These are phyloP conservation scores for Aquilaria malaccensis DNA, from an alignment of 345 rosid species.

Conservation along the genomic window DNA sequence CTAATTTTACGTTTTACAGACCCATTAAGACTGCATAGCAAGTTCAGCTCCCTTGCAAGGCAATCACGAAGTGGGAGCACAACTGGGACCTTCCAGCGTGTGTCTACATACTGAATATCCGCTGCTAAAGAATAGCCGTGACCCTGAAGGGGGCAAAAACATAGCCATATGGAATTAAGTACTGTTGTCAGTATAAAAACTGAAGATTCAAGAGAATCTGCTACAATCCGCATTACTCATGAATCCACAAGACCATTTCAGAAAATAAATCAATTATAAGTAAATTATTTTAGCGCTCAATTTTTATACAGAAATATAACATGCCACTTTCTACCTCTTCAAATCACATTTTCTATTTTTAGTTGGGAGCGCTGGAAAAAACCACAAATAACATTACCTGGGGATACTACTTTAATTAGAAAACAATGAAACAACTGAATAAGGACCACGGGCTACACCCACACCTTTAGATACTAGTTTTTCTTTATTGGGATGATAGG, in stretches of 20 bases:
- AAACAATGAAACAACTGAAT: not conserved
- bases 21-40: slow-evolving; percentile 72
- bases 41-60: slow-evolving; percentile 55
- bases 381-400: not conserved
- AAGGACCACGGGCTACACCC: not conserved
- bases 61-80: slow-evolving; percentile 92
- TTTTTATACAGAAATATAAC: not conserved
- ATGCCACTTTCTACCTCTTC: slow-evolving; percentile 3
- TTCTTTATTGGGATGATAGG: not conserved
- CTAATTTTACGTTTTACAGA: slow-evolving; percentile 22
- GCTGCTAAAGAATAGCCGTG: slow-evolving; percentile 93
- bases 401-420: not conserved
- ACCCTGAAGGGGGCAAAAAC: slow-evolving; percentile 43
- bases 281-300: no score
- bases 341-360: not conserved
- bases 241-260: no score
- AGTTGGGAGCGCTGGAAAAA: not conserved
- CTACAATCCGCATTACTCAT: no score
- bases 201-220: no score
- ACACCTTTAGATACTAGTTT: no score
- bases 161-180: not conserved
- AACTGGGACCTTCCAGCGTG: slow-evolving; percentile 71
- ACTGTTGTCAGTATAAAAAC: no score
- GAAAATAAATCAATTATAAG: no score
- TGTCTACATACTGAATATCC: slow-evolving; percentile 86